Base-by-base conservation (phyloP, 2,329 filamentous ascomycete species). In the Talaromyces sp. region DNA sequence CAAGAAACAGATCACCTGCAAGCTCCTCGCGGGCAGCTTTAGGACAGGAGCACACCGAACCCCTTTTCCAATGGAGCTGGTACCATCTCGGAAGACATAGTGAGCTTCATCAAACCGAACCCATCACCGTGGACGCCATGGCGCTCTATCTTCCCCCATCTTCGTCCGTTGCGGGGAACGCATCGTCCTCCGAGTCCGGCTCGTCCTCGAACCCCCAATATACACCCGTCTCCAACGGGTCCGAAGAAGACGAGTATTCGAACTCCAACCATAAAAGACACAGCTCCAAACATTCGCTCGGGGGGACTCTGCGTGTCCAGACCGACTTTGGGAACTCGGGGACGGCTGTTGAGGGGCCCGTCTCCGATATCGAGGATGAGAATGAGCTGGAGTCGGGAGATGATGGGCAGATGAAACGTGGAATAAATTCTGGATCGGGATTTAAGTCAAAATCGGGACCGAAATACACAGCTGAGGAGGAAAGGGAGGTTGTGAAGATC, bases 401-500 rank as follows among this genome's bases (percentile, higher is more conserved):
- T 17, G 65, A 67, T 43, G 39, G 57, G 7, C 58, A 64, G 39
- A 39, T 46, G 14, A 64, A 62, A 22, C 36, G 44, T 6, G 48
- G 17, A 11, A 48, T 47, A 17, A 52, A 17, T n/a, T n/a, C 11
- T 10, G 30, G 29, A 27, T 39, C 36, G 16, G 36, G 36, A 9
- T 19, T 16, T 10, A 39, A 16, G 10, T 20, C 36, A 5, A 50
- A 44, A 10, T 40, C 47, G 19, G 58, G 57, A 17, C 59, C 82
- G 55, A 61, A 65, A 63, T 75, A 71, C 46, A 75, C 75, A 4
- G 48, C 77, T 2, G 86, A 91, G 49, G 91, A 97, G 70, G 91
- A 95, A 67, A 75, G 70, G 19, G 77, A 79, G 3, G 86, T 95
- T 8, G 79, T 91, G 51, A 80, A 79, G 65, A 91, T 89, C 74